phyloP scores from a whole-genome alignment of 331 rosid species.

The Dryas integrifolia region DNA sequence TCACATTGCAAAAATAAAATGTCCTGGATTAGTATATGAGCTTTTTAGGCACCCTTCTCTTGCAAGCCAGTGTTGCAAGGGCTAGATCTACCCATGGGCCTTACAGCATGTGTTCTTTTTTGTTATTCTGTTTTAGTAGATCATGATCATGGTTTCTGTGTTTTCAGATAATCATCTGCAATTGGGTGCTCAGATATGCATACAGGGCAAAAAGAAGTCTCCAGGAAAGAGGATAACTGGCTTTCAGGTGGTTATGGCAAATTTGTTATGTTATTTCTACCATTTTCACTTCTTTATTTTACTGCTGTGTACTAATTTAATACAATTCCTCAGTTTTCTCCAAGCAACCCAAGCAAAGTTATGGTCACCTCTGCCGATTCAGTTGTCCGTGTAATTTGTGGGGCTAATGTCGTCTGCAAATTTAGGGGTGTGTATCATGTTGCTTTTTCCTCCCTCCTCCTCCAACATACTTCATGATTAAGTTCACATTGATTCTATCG shows the following conservation, averaged over 20 bases:
- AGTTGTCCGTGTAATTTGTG: constrained; percentile 46
- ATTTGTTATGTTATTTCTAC: not conserved
- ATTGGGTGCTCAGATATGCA: constrained; percentile 52
- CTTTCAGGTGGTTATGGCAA: constrained; percentile 57
- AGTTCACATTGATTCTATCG: not conserved
- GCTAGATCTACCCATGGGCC: not conserved
- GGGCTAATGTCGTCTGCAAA: constrained; percentile 52
- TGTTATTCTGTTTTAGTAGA: not conserved
- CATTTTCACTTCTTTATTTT: constrained; percentile 4
- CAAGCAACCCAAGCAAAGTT: constrained; percentile 51
- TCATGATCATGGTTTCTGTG: constrained; percentile 16
- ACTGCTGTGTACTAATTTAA: constrained; percentile 20
- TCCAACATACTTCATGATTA: no score
- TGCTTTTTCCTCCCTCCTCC: not conserved
- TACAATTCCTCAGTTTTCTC: constrained; percentile 53
- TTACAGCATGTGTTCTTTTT: not conserved
- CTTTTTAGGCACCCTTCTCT: not conserved
- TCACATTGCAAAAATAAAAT: not conserved
- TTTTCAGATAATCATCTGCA: constrained; percentile 57
- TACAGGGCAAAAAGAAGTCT: constrained; percentile 72
- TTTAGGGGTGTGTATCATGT: constrained; percentile 47
- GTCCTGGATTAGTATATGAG: not conserved
- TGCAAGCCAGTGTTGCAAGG: not conserved
- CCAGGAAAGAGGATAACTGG: constrained; percentile 69
- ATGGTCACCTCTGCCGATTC: constrained; percentile 75